Evolutionary conservation across 345 rosid genomes (phyloP).

Genomic region (Salix exigua): DNA sequence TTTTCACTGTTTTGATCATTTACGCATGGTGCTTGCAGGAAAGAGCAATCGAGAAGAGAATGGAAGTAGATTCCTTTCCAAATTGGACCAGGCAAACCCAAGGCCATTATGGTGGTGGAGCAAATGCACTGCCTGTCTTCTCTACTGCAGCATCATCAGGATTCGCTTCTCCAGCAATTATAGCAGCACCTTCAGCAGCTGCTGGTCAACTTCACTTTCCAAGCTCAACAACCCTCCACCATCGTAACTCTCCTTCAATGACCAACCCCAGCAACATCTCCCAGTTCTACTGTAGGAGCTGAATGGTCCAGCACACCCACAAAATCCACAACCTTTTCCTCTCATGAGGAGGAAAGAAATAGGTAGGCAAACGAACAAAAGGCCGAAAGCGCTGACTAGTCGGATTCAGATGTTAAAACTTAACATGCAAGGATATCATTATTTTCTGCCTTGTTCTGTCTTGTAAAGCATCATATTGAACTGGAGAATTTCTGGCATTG

Average conservation of each 20-base stretch:
- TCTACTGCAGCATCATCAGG: slow-evolving; percentile 99
- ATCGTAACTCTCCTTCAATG: slow-evolving; percentile 11
- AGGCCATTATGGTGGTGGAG: slow-evolving; percentile 31
- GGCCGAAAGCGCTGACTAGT: neutral
- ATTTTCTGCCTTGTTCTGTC: neutral
- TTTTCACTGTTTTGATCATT: neutral
- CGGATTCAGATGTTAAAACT: neutral
- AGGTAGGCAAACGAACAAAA: slow-evolving; percentile 5
- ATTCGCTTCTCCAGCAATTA: slow-evolving; percentile 56
- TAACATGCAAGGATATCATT: neutral
- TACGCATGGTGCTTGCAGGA: slow-evolving; percentile 33
- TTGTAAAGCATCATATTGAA: neutral
- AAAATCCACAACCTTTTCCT: neutral
- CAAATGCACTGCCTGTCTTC: slow-evolving; percentile 37
- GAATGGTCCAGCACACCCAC: slow-evolving; percentile 5
- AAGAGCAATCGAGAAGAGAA: slow-evolving; percentile 59
- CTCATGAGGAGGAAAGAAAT: neutral
- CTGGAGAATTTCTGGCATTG: neutral
- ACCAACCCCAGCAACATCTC: slow-evolving; percentile 25
- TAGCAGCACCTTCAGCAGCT: slow-evolving; percentile 32
- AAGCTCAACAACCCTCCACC: slow-evolving; percentile 16
- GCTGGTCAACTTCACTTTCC: slow-evolving; percentile 26
- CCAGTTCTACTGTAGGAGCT: slow-evolving; percentile 31
- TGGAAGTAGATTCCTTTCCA: slow-evolving; percentile 31
- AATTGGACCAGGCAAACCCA: slow-evolving; percentile 36